Conservation (phyloP, 345 rosid genomes). For the Cardamine resedifolia region DNA sequence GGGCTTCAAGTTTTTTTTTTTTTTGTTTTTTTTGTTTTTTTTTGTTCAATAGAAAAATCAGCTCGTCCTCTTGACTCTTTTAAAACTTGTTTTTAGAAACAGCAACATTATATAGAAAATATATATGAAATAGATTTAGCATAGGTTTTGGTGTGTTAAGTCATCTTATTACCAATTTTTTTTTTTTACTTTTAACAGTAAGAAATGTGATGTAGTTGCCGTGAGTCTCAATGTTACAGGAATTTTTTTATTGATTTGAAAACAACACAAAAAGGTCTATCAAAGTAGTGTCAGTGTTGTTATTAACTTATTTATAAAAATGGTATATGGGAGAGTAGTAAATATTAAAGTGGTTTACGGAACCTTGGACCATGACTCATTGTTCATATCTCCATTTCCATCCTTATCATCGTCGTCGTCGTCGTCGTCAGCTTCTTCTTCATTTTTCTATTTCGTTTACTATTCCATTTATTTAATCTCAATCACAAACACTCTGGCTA, state of each 20-base stretch:
- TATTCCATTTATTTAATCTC: background rate
- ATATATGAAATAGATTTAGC: background rate
- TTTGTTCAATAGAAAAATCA: background rate
- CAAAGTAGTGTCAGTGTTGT: too few relatives aligned
- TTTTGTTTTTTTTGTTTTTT: too few relatives aligned
- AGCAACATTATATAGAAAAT: background rate
- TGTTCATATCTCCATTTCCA: background rate
- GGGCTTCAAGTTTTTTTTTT: background rate
- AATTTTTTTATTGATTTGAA: too few relatives aligned
- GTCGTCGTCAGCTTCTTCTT: background rate
- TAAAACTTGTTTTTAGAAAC: background rate
- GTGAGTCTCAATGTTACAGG: too few relatives aligned
- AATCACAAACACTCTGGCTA: background rate
- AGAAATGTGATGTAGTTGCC: too few relatives aligned
- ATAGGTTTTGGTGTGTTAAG: too few relatives aligned
- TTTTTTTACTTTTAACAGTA: too few relatives aligned
- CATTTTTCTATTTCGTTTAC: background rate
- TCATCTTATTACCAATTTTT: too few relatives aligned
- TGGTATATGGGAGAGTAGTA: too few relatives aligned
- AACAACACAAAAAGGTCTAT: too few relatives aligned
- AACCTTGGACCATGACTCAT: slow-evolving; percentile 19
- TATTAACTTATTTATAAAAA: too few relatives aligned
- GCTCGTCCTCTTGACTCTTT: background rate
- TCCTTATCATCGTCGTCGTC: background rate
- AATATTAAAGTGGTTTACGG: slow-evolving; percentile 20